Base-by-base conservation (phyloP, 441 rosid genomes). In the Brassica balearica region DNA sequence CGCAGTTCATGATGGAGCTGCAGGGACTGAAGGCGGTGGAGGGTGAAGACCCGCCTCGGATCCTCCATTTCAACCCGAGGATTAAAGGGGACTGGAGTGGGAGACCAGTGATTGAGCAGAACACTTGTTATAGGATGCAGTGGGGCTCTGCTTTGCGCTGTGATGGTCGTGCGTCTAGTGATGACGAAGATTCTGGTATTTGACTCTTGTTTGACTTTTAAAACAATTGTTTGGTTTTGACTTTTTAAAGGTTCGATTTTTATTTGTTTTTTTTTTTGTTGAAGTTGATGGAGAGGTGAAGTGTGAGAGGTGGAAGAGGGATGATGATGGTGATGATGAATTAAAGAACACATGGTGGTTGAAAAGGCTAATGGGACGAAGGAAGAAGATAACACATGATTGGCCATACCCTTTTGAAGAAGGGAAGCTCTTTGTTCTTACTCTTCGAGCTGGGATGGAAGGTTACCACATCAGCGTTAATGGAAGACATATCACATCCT, bases 101-200 rank as follows among this genome's bases (percentile, higher is more conserved):
- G n/a, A 85, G 77, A 74, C 97, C 99, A 2, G 97, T 94, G 75
- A 96, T 96, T 80, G 99, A 96, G 85, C 97, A 86, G 82, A 96
- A 96, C 69, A 96, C 99, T 72, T 96, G 99, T 69, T 96, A 96
- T 48, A 70, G 98, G 72, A 92, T 92, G 98, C 98, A 94, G 78
- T 96, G 99, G 99, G 99, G 99, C 1, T 68, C 86, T 5, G 86
- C 93, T 20, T 77, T 85, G 81, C 85, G 99, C 0, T 96, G 98
- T 55, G 91, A 96, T 79, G 97, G 99, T 15, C 88, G 89, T 88
- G 84, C 85, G 46, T 91, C 98, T 60, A 88, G 74, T 75, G 87
- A 91, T 43, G 95, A 92, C 36, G 7, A 29, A 29, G 6, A 29
- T 29, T 29, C 34, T 29, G 34, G 34, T 29, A 29, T 29, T 29